A percentile compares a stretch with the other conserved stretches of the same genome.
phyloP scores from a whole-genome alignment of 2,329 filamentous ascomycete genomes.

The Teratosphaeria pseudoeucalypti region DNA sequence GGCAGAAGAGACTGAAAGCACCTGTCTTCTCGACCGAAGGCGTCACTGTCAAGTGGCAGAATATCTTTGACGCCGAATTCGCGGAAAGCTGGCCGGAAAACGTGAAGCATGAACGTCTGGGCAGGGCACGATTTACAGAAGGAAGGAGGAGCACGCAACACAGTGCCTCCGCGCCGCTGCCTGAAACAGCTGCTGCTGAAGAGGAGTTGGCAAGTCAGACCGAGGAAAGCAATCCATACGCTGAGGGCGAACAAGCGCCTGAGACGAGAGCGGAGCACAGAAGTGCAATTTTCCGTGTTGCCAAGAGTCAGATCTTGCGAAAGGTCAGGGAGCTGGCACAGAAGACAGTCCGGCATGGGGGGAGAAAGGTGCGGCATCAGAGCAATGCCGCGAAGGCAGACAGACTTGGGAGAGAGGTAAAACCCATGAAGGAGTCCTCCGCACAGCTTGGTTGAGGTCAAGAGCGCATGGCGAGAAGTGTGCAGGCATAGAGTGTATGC shows the following conservation, averaged over 20 bases:
- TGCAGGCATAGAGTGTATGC: not conserved
- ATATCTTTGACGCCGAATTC: slow-evolving; percentile 28
- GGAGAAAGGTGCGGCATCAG: not conserved
- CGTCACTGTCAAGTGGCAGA: slow-evolving; percentile 26
- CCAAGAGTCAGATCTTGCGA: not conserved
- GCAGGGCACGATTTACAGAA: slow-evolving; percentile 13
- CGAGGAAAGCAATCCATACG: not conserved
- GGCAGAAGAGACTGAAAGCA: not conserved
- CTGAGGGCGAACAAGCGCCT: not conserved
- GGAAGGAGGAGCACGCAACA: not conserved
- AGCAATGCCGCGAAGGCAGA: not conserved
- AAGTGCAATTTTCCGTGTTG: not conserved
- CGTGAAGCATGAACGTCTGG: slow-evolving; percentile 23
- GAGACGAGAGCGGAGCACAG: not conserved
- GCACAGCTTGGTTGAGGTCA: not conserved
- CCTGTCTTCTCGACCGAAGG: slow-evolving; percentile 18
- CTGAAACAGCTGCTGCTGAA: not conserved
- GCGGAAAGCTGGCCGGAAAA: slow-evolving; percentile 24
- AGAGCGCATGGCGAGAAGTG: not conserved
- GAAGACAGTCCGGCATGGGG: not conserved
- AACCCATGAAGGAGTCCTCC: not conserved
- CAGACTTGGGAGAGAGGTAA: not conserved
- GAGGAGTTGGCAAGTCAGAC: not conserved
- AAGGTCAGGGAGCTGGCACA: not conserved
- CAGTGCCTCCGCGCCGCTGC: not conserved